Evolutionary conservation across 352 stramenopile species (phyloP).

Genomic region (Pythium aquatile): DNA sequence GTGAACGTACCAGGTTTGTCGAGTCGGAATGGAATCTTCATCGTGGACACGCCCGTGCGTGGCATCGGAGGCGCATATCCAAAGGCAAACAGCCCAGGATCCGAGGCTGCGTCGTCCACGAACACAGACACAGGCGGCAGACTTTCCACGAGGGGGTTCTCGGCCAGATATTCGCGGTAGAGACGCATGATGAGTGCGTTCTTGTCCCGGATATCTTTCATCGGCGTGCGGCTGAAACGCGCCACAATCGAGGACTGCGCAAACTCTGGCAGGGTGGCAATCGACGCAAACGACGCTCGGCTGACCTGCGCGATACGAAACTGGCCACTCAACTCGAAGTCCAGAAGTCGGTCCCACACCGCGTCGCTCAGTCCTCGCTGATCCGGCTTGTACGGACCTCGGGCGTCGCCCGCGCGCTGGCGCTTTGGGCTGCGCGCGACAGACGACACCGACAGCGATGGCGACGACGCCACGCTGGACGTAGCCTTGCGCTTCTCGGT

Average conservation of each 20-base stretch:
- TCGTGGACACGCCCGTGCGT: conserved; percentile 42
- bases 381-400: conserved; percentile 9
- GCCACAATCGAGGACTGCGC: conserved; percentile 70
- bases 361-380: conserved; percentile 46
- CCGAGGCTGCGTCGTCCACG: conserved; percentile 41
- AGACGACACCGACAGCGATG: conserved; percentile 1
- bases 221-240: conserved; percentile 59
- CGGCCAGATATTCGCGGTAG: conserved; percentile 66
- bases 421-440: conserved; percentile 19
- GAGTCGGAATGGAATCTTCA: conserved; percentile 53
- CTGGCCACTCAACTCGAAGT: conserved; percentile 59
- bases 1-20: conserved; percentile 31
- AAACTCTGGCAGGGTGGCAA: conserved; percentile 71
- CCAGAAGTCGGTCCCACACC: conserved; percentile 75
- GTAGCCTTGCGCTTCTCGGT: conserved; percentile 19
- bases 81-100: conserved; percentile 57
- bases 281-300: conserved; percentile 59
- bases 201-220: conserved; percentile 71
- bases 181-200: conserved; percentile 76
- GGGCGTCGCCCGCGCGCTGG: background rate
- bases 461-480: conserved; percentile 9
- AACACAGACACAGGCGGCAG: conserved; percentile 51
- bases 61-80: conserved; percentile 75
- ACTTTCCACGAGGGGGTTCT: conserved; percentile 58
- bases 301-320: conserved; percentile 76